Percentiles rank a stretch among this genome's conserved stretches.
Conservation (phyloP, 495 filamentous ascomycete species). For the Oidiodendron maius region DNA sequence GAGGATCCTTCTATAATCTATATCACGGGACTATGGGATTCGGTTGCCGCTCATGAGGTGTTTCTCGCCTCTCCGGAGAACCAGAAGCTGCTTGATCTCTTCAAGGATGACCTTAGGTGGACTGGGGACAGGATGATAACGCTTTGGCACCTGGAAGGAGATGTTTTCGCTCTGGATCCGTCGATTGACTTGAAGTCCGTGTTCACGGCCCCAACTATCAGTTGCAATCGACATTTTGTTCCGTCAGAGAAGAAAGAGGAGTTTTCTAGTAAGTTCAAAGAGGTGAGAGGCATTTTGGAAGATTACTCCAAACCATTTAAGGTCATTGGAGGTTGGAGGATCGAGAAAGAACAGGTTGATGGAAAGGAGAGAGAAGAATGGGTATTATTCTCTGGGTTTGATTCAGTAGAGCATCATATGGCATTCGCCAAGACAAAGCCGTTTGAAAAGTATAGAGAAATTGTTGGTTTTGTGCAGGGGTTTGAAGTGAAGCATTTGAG, state of each 20-base stretch:
- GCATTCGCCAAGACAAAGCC: constrained; percentile 32
- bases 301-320: constrained; percentile 31
- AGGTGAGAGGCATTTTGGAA: constrained; percentile 33
- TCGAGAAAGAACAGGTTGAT: constrained; percentile 33
- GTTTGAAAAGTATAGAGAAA: constrained; percentile 32
- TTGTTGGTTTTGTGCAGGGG: constrained; percentile 25
- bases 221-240: constrained; percentile 40
- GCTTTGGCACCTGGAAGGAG: constrained; percentile 12
- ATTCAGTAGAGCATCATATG: constrained; percentile 36
- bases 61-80: constrained; percentile 27
- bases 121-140: constrained; percentile 10
- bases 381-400: constrained; percentile 46
- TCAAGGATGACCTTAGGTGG: constrained; percentile 37
- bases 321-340: constrained; percentile 36
- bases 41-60: constrained; percentile 34
- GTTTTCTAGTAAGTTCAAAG: constrained; percentile 34
- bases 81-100: constrained; percentile 33
- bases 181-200: constrained; percentile 21
- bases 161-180: constrained; percentile 18
- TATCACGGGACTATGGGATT: constrained; percentile 46
- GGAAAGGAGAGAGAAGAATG: constrained; percentile 38
- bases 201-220: constrained; percentile 35
- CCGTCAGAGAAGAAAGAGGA: constrained; percentile 29
- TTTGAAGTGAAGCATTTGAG: constrained; percentile 38
- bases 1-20: constrained; percentile 42